Evolutionary conservation across 306 rosid genomes (phyloP), one percentile per base, ranked within the genome.

Genomic region (Argentina anserina): DNA sequence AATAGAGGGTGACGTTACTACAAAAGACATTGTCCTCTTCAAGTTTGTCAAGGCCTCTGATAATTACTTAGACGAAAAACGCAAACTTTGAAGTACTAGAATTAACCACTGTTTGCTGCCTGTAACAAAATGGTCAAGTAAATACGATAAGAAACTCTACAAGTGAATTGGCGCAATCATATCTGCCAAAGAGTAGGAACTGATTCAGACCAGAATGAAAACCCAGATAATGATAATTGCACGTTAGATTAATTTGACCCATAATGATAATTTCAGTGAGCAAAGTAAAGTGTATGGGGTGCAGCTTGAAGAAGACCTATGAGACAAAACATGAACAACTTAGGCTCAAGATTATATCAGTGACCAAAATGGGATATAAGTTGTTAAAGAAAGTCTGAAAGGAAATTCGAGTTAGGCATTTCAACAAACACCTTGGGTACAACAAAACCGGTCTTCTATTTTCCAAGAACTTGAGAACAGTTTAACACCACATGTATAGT

Each of bases 11-110:
- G 88, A 65, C 53, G 83, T 81, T 72, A 82, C 69, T 52, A 79
- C 83, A 29, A 84, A 82, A 20, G 93, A 80, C 97, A 93, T 93
- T 81, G 49, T 75, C 61, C 55, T 58, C 68, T 80, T 46, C 17
- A 6, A 41, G 20, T 71, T 42, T 71, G 8, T 29, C 39, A 40
- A 47, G 71, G 20, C 41, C 55, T 77, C 50, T 20, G 29, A 53
- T 23, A 52, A 40, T 29, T 69, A 76, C 15, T 5, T 39, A 45
- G 34, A 9, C 40, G 61, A 33, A 43, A n/a, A 23, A 11, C 18
- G 36, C 66, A 47, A 37, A 9, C 18, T 65, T 12, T 31, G 73
- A 67, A 45, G 31, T 39, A 9, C 65, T 18, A 21, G 61, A 28
- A 39, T 11, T 4, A 39, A 61, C 18, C 17, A 17, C 8, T 37